Percentiles rank a stretch among this genome's conserved stretches.
Evolutionary conservation across 345 rosid genomes (phyloP).

Genomic region (Arabidopsis arenosa): DNA sequence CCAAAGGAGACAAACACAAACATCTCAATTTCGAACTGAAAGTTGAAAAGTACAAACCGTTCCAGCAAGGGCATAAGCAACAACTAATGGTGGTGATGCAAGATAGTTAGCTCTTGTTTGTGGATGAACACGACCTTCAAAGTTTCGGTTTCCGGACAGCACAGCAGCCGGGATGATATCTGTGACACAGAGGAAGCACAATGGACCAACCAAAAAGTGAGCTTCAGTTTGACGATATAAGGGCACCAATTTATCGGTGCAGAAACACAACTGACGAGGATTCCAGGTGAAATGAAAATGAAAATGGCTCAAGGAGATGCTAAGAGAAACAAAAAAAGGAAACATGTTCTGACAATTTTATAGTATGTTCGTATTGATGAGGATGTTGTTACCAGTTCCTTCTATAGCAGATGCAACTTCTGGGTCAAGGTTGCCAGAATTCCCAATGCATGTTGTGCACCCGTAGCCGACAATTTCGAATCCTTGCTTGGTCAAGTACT

Average conservation of each 20-base stretch:
- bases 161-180: constrained; percentile 84
- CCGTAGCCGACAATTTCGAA: constrained; percentile 82
- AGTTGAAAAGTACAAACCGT: constrained; percentile 44
- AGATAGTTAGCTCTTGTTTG: constrained; percentile 87
- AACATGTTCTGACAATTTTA: background rate
- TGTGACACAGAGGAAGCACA: constrained; percentile 38
- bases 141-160: constrained; percentile 85
- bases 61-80: constrained; percentile 93
- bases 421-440: constrained; percentile 73
- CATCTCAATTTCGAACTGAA: background rate
- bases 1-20: constrained; percentile 10
- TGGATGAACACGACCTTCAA: constrained; percentile 90
- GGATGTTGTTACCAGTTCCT: constrained; percentile 58
- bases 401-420: constrained; percentile 68
- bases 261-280: background rate
- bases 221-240: background rate
- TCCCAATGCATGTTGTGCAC: constrained; percentile 86
- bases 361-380: background rate
- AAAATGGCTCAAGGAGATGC: constrained; percentile 6
- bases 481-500: constrained; percentile 65
- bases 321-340: background rate
- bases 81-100: constrained; percentile 90
- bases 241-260: background rate
- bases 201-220: constrained; percentile 17
- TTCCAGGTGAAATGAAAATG: background rate